Evolutionary conservation across 2,329 filamentous ascomycete species (phyloP).

Genomic region (Tolypocladium endophyticum): DNA sequence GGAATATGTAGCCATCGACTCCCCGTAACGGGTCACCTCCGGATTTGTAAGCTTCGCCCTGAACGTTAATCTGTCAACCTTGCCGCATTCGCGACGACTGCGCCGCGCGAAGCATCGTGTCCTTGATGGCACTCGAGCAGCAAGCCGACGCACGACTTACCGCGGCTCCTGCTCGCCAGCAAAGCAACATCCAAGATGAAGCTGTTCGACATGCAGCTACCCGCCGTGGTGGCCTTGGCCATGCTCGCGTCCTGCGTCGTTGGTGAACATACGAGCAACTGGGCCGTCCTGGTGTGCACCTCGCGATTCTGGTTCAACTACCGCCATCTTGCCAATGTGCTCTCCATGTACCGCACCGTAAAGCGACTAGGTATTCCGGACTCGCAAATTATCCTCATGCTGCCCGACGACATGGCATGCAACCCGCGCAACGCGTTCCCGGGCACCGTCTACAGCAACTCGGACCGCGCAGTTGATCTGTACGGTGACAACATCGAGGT

Average conservation of each 20-base stretch:
- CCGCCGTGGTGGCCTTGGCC: conserved; percentile 36
- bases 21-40: neutral
- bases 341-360: conserved; percentile 94
- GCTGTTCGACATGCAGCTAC: conserved; percentile 32
- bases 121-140: neutral
- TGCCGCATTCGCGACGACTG: neutral
- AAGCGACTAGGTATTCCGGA: conserved; percentile 97
- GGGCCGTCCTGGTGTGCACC: conserved; percentile 97
- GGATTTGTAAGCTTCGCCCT: neutral
- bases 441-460: conserved; percentile 96
- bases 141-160: neutral
- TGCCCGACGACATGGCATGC: conserved; percentile 99
- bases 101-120: neutral
- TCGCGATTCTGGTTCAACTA: conserved; percentile 99
- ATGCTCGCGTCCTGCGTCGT: conserved; percentile 35
- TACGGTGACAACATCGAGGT: conserved; percentile 99
- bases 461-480: conserved; percentile 85
- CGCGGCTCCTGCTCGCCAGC: neutral
- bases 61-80: neutral
- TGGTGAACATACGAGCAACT: conserved; percentile 90
- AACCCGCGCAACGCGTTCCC: conserved; percentile 98
- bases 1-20: neutral
- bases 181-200: conserved; percentile 32
- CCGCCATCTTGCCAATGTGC: conserved; percentile 91
- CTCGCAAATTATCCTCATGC: conserved; percentile 98